These are phyloP conservation scores for Ephemerocybe angulata DNA, from an alignment of 768 basidiomycete genomes.

Conservation along the genomic window DNA sequence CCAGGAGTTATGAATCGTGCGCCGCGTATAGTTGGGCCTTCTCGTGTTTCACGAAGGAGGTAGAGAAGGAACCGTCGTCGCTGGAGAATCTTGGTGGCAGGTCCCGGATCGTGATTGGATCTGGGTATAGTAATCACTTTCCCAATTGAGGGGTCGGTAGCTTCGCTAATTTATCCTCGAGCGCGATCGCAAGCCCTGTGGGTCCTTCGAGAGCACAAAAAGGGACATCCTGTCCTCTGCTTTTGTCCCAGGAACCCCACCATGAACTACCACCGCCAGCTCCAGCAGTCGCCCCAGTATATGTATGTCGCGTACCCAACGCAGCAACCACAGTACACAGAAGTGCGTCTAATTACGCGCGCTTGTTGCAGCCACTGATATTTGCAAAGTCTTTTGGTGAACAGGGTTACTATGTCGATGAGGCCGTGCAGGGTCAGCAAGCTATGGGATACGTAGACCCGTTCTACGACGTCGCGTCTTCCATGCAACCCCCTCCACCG, in stretches of 20 bases:
- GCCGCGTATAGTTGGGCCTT: neutral
- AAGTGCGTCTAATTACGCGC: too few relatives aligned
- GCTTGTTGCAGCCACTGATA: too few relatives aligned
- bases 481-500: neutral
- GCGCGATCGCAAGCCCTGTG: neutral
- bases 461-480: neutral
- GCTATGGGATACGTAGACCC: too few relatives aligned
- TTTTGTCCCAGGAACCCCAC: neutral
- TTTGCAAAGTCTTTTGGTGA: too few relatives aligned
- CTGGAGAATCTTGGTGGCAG: slow-evolving; percentile 4
- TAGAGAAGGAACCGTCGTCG: slow-evolving; percentile 1
- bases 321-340: neutral
- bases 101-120: slow-evolving; percentile 4
- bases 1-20: neutral
- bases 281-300: neutral
- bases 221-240: neutral
- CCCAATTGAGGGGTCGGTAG: neutral
- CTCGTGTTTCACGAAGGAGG: neutral
- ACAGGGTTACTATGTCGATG: too few relatives aligned
- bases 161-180: neutral
- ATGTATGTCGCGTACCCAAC: neutral
- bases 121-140: slow-evolving; percentile 1
- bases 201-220: neutral
- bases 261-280: neutral
- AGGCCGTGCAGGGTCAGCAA: too few relatives aligned